A percentile compares a stretch with the other conserved stretches of the same genome.
Evolutionary conservation across 2,329 filamentous ascomycete species (phyloP).

Genomic region (Dothiorella sarmentorum): DNA sequence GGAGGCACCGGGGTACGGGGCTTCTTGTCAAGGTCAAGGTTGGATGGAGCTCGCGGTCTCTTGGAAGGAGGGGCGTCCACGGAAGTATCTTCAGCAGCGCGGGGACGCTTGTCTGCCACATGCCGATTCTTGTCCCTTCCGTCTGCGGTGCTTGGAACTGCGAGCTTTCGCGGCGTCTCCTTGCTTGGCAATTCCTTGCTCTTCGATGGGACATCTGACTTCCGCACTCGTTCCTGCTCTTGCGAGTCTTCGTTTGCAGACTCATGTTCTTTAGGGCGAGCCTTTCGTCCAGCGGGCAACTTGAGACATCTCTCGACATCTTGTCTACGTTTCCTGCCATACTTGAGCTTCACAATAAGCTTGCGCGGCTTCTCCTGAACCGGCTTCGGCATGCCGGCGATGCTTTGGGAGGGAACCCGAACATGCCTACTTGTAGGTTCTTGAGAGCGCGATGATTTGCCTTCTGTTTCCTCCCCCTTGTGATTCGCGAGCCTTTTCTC

Average conservation of each 20-base stretch:
- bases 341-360: conserved; percentile 50
- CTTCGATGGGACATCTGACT: background rate
- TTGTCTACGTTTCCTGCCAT: conserved; percentile 48
- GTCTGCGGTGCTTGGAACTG: background rate
- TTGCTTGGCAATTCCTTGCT: conserved; percentile 10
- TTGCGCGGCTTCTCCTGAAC: conserved; percentile 24
- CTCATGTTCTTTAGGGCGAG: conserved; percentile 22
- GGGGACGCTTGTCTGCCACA: conserved; percentile 33
- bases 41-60: conserved; percentile 28
- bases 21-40: conserved; percentile 28
- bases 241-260: conserved; percentile 2
- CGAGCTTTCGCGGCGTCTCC: conserved; percentile 7
- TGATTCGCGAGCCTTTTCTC: background rate
- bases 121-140: conserved; percentile 6
- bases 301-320: conserved; percentile 42
- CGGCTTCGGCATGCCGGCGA: background rate
- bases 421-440: conserved; percentile 21
- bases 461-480: background rate
- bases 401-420: background rate
- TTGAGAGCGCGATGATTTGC: background rate
- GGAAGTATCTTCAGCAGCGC: conserved; percentile 29
- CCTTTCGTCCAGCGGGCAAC: conserved; percentile 29
- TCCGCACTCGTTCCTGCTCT: conserved; percentile 14
- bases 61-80: conserved; percentile 24
- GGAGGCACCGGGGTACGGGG: conserved; percentile 33